Evolutionary conservation across 2,329 filamentous ascomycete species (phyloP).

Genomic region (Ceratocystis destructans): DNA sequence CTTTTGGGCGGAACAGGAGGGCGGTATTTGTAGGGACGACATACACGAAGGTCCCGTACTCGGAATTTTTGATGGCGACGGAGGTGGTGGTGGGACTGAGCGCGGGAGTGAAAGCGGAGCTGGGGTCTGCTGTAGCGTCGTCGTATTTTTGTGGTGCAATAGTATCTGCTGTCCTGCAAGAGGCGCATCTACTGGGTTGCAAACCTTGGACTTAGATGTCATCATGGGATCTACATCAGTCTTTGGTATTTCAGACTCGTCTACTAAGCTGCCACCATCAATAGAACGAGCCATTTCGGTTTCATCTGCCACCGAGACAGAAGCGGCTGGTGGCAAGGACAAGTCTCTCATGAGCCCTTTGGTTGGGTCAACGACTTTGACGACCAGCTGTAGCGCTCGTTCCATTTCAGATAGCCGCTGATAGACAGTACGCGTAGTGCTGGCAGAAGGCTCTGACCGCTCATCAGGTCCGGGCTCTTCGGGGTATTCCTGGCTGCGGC

Average conservation of each 20-base stretch:
- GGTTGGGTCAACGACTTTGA: constrained; percentile 9
- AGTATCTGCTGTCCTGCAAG: not conserved
- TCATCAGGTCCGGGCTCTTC: constrained; percentile 23
- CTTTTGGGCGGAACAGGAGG: not conserved
- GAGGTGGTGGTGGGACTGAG: not conserved
- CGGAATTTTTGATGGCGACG: not conserved
- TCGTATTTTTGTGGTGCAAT: not conserved
- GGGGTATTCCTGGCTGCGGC: constrained; percentile 36
- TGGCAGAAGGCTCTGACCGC: constrained; percentile 10
- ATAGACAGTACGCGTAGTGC: constrained; percentile 11
- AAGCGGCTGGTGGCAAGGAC: not conserved
- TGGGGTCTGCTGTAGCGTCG: not conserved
- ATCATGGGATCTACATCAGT: no score
- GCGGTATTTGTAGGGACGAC: not conserved
- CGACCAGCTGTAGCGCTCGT: constrained; percentile 12
- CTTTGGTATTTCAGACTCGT: not conserved
- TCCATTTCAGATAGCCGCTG: constrained; percentile 18
- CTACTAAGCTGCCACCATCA: not conserved
- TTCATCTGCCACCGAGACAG: not conserved
- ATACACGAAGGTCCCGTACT: not conserved
- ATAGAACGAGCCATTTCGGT: not conserved
- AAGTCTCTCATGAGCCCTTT: not conserved
- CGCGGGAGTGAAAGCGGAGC: not conserved
- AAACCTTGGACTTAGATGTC: not conserved
- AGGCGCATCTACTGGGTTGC: not conserved